phyloP scores from a whole-genome alignment of 225 moss, liverwort and hornwort genomes.

The Pleurozium schreberi region DNA sequence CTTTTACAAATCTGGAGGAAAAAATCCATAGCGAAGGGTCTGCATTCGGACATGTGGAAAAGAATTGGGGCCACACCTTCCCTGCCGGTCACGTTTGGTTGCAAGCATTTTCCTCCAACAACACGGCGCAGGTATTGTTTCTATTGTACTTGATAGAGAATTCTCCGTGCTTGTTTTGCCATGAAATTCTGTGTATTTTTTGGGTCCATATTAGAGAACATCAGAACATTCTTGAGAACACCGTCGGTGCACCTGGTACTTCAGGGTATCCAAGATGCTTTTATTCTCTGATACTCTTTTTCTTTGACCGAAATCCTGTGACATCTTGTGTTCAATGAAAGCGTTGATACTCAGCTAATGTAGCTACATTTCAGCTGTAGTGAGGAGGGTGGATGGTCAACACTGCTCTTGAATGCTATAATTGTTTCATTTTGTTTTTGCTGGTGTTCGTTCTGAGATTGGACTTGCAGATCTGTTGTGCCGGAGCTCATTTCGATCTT shows the following conservation, averaged over 20 bases:
- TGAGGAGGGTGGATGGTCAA: background rate
- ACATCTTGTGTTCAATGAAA: background rate
- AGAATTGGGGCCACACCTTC: conserved; percentile 80
- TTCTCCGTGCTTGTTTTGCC: background rate
- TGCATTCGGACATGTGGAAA: conserved; percentile 63
- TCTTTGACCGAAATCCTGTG: background rate
- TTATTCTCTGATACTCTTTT: background rate
- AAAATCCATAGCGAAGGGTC: conserved; percentile 27
- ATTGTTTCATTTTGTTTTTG: background rate
- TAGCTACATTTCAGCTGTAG: background rate
- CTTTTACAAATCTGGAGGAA: conserved; percentile 42
- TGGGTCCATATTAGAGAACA: background rate
- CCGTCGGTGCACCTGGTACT: background rate
- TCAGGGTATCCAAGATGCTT: background rate
- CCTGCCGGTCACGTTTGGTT: conserved; percentile 87
- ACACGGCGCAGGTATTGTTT: conserved; percentile 46
- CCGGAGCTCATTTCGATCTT: conserved; percentile 49
- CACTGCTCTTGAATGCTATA: background rate
- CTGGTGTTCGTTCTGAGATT: background rate
- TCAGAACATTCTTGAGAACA: background rate
- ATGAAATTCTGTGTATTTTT: background rate
- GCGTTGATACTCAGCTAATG: background rate
- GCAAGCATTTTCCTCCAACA: conserved; percentile 53
- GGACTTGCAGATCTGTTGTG: conserved; percentile 43
- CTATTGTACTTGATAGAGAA: background rate